These are phyloP conservation scores for Collybia sordida DNA, from an alignment of 768 basidiomycete genomes.

Conservation along the genomic window DNA sequence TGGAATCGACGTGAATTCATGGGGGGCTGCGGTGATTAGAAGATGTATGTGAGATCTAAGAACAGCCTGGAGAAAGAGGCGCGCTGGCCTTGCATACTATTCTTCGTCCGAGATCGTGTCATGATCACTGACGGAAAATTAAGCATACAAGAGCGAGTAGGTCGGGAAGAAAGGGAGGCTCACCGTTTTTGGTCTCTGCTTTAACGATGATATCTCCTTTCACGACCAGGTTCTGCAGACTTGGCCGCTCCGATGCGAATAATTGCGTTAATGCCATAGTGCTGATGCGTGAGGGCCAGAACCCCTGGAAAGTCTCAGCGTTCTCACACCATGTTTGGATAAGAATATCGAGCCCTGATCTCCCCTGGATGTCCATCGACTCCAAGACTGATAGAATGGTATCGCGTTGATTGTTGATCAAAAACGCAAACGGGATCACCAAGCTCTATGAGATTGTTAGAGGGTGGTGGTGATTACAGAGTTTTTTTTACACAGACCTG, in stretches of 20 bases:
- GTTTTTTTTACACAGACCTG: conserved; percentile 60
- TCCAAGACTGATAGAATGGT: conserved; percentile 79
- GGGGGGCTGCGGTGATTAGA: conserved; percentile 58
- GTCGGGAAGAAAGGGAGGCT: conserved; percentile 25
- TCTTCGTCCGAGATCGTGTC: conserved; percentile 90
- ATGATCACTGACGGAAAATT: conserved; percentile 76
- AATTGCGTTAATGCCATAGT: conserved; percentile 79
- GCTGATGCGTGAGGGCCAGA: conserved; percentile 89
- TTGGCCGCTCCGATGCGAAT: conserved; percentile 63
- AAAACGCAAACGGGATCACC: conserved; percentile 90
- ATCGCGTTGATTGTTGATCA: conserved; percentile 85
- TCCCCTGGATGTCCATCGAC: conserved; percentile 54
- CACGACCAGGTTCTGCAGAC: conserved; percentile 67
- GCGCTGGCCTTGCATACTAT: conserved; percentile 52
- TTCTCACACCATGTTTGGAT: conserved; percentile 95
- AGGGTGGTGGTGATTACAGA: background rate
- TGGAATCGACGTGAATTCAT: conserved; percentile 79
- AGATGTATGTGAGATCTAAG: conserved; percentile 27
- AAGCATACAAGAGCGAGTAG: conserved; percentile 13
- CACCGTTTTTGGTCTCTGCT: conserved; percentile 78
- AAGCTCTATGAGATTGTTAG: conserved; percentile 57
- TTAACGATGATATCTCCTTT: conserved; percentile 92
- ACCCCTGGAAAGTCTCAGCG: conserved; percentile 91
- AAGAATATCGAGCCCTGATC: conserved; percentile 80
- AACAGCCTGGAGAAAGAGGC: conserved; percentile 10